Conservation (phyloP, 306 rosid species). For the Sicyos baderoa region DNA sequence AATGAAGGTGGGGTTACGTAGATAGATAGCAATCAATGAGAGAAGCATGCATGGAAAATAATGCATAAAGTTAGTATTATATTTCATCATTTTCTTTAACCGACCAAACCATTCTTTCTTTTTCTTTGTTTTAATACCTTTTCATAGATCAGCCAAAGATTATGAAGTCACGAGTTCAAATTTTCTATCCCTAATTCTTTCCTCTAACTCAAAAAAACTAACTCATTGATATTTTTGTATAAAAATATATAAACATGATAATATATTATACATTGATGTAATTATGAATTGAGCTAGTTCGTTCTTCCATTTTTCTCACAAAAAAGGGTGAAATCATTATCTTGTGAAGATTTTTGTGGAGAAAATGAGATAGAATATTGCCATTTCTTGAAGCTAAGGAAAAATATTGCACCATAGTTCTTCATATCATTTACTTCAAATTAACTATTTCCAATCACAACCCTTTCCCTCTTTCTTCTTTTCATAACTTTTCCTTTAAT, state of each 20-base stretch:
- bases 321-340: not conserved
- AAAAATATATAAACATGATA: too few relatives aligned
- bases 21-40: not conserved
- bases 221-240: too few relatives aligned
- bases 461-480: not conserved
- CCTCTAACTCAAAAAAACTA: too few relatives aligned
- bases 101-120: not conserved
- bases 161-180: too few relatives aligned
- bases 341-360: not conserved
- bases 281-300: too few relatives aligned
- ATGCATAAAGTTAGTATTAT: not conserved
- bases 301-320: too few relatives aligned
- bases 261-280: too few relatives aligned
- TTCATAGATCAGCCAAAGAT: too few relatives aligned
- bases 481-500: not conserved
- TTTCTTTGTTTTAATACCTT: too few relatives aligned
- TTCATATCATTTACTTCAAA: not conserved
- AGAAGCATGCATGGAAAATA: constrained; percentile 2
- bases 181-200: too few relatives aligned
- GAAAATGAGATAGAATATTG: too few relatives aligned
- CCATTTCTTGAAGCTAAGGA: constrained; percentile 11
- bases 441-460: not conserved
- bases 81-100: not conserved
- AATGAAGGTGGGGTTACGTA: not conserved
- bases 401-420: not conserved